Evolutionary conservation across 2,329 filamentous ascomycete species (phyloP), one percentile per base, ranked within the genome.

Genomic region (Exophiala phaeomuriformis): DNA sequence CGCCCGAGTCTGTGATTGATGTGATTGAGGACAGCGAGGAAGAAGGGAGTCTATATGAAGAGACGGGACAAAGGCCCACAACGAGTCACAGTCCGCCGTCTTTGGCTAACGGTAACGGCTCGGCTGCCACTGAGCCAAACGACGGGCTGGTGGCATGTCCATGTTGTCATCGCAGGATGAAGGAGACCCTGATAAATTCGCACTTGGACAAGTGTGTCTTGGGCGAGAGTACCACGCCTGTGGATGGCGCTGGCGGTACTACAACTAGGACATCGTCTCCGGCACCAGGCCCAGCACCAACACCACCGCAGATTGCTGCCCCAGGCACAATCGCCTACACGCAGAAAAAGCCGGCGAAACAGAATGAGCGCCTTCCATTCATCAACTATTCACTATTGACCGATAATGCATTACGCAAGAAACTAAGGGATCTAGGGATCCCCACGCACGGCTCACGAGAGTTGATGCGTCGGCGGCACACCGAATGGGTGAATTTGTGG

Each of bases 401-500:
- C 66, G 91, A 97, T 27, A 73, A 70, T 0, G 79, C 80, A 1
- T 74, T 98, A 49, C 81, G 84, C 46, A 93, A 88, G 66, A 97
- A 95, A 70, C 73, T 98, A 40, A 68, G 75, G 12, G 89, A 95
- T 2, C 75, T 93, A 1, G 89, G 90, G 1, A 83, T 97, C 52
- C 84, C 88, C 0, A 79, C 77, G 6, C 76, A 73, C 55, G 93
- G 93, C 0, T 70, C 77, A 0, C 85, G 85, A 43, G 73, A 77
- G 43, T 75, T 90, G 1, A 75, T 97, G 50, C 85, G 91, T 66
- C 80, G 78, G 60, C 81, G 94, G 12, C 90, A 97, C 65, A 88
- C 81, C 28, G 93, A 98, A 69, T 98, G 90, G 90, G 78, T 93
- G 48, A 96, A 93, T 36, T 72, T 98, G 12, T 96, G 89, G 86